A percentile compares a stretch with the other conserved stretches of the same genome.
Conservation (phyloP, 202 grass and related monocot genomes). For the Bolboschoenoplectus hybrid region DNA sequence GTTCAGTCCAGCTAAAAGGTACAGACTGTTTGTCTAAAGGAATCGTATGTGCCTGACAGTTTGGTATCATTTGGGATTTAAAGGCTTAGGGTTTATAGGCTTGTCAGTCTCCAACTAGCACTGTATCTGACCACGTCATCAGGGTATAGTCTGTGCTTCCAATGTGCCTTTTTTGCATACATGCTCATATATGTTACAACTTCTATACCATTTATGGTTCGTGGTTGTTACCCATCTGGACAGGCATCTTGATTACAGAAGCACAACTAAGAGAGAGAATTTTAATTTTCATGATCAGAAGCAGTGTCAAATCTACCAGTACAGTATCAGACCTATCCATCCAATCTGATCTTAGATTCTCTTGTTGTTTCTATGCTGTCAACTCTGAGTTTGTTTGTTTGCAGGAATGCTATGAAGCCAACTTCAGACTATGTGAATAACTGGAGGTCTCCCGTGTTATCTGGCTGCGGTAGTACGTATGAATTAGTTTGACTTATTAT, state of each 20-base stretch:
- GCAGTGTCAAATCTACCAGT: neutral
- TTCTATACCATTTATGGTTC: neutral
- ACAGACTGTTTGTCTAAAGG: neutral
- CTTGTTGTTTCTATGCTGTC: constrained; percentile 1
- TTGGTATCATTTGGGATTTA: neutral
- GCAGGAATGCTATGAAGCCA: neutral
- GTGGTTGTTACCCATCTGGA: neutral
- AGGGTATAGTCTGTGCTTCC: neutral
- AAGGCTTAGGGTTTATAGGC: neutral
- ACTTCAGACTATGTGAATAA: neutral
- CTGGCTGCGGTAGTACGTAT: neutral
- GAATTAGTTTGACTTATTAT: neutral
- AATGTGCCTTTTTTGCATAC: neutral
- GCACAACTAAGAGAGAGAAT: neutral
- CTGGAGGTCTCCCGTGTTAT: neutral
- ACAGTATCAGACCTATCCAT: neutral
- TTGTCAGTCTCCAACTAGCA: neutral
- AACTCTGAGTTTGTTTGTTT: neutral
- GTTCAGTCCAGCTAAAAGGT: constrained; percentile 34
- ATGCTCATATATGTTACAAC: neutral
- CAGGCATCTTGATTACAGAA: neutral
- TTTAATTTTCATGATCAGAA: neutral
- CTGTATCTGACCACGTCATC: neutral
- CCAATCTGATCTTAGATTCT: constrained; percentile 27
- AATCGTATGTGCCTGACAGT: neutral